These are phyloP conservation scores for Coccomyxa sp. DNA, from an alignment of 139 green algal species.

Conservation along the genomic window DNA sequence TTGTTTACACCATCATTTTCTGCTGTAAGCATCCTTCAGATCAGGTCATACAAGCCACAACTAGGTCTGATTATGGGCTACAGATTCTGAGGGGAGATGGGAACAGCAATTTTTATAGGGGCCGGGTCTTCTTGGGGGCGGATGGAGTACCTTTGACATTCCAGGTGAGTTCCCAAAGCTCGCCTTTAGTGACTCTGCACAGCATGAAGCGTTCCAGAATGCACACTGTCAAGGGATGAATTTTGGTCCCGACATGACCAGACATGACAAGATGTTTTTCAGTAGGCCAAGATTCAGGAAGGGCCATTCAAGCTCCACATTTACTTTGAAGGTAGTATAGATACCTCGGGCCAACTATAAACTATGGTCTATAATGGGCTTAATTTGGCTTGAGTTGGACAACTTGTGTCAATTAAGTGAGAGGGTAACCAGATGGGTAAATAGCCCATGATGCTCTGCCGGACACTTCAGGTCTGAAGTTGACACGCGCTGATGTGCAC, in stretches of 20 bases:
- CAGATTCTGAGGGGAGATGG: conserved; percentile 1
- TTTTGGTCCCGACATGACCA: too few relatives aligned
- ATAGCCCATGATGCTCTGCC: not conserved
- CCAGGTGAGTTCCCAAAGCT: conserved; percentile 24
- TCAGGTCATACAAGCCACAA: too few relatives aligned
- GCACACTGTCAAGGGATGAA: too few relatives aligned
- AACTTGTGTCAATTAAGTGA: too few relatives aligned
- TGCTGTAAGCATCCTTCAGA: not conserved
- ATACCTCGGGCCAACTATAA: too few relatives aligned
- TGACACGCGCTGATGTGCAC: not conserved
- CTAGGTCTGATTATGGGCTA: not conserved
- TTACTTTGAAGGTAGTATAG: too few relatives aligned
- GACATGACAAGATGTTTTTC: not conserved
- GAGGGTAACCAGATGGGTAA: too few relatives aligned
- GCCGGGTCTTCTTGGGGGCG: conserved; percentile 60
- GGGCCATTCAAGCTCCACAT: not conserved
- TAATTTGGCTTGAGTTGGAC: too few relatives aligned
- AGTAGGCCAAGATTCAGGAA: not conserved
- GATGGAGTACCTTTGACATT: conserved; percentile 75
- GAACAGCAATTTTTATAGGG: not conserved
- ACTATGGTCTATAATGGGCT: too few relatives aligned
- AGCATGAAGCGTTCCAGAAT: too few relatives aligned
- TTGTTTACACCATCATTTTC: not conserved
- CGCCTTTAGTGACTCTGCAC: too few relatives aligned
- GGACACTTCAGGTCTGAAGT: not conserved